These are phyloP conservation scores for Trametes polyzona DNA, from an alignment of 1,284 basidiomycete genomes.

Conservation along the genomic window DNA sequence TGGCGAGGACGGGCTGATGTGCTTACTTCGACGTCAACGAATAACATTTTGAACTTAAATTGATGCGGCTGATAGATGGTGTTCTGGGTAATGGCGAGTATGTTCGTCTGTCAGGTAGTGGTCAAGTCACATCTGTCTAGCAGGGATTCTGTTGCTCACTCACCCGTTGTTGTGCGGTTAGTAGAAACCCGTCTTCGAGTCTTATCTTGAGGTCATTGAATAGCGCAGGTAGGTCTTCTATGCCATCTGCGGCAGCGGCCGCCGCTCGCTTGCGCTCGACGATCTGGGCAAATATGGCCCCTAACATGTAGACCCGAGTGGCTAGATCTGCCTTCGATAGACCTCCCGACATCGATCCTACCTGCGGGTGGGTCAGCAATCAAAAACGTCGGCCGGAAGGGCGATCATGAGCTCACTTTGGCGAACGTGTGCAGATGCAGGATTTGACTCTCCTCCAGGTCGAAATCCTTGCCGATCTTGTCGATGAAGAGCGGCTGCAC, in stretches of 20 bases:
- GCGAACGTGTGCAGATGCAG: too few relatives aligned
- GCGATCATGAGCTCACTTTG: too few relatives aligned
- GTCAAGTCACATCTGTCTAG: neutral
- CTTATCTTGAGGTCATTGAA: conserved; percentile 2
- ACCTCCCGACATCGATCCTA: too few relatives aligned
- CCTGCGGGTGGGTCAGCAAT: too few relatives aligned
- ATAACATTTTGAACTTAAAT: neutral
- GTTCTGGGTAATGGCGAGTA: neutral
- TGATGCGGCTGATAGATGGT: neutral
- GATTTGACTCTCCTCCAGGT: too few relatives aligned
- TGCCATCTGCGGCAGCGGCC: neutral
- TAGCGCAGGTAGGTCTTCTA: neutral
- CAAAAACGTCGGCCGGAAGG: too few relatives aligned
- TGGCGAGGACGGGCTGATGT: neutral
- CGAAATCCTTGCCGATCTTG: too few relatives aligned
- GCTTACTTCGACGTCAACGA: neutral
- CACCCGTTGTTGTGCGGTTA: neutral
- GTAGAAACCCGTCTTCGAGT: neutral
- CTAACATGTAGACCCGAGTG: neutral
- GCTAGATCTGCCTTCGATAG: neutral
- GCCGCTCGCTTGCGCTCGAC: neutral
- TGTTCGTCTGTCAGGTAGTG: neutral
- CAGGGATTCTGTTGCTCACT: neutral
- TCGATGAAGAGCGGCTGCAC: too few relatives aligned
- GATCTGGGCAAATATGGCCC: neutral